Base-by-base conservation (phyloP, 148 eudicot species). In the Gaultheria prostrata region DNA sequence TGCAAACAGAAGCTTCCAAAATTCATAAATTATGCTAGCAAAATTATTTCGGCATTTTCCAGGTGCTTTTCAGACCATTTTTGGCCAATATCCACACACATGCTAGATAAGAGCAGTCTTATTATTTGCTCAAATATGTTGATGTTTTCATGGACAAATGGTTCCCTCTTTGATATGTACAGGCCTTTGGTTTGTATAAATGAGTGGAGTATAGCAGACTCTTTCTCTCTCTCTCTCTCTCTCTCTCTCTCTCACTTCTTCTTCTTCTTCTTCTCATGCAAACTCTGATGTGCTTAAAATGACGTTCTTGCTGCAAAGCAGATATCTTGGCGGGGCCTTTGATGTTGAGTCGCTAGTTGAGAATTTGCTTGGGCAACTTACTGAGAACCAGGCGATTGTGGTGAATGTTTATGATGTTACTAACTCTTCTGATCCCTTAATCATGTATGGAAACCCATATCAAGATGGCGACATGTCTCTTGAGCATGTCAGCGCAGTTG, bases 291-390 rank as follows among this genome's bases (percentile, higher is more conserved):
- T 69, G 70, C 48, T 48, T 32, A n/a, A 72, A 50, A 30, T 82
- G 76, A 12, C 3, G 10, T 26, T 74, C n/a, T 35, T 73, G 24
- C 35, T 33, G 80, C 84, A 39, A 61, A 49, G 77, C 84, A 93
- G 95, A 79, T 93, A 91, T 79, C 88, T 93, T 83, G 95, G 95
- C 39, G 95, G 95, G 78, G 89, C 94, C 72, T 93, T 93, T 87
- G 95, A 93, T 87, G 94, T 93, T 67, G 95, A 93, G 86, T 93
- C 91, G 14, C 92, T 93, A 59, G 93, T 93, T 18, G 94, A 93
- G 85, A 91, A 91, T 77, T 89, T 93, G 69, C 91, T 93, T 8
- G 92, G 92, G 46, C 95, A 93, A 88, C 95, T 93, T 81, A 91
- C 93, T 74, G 93, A 87, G 32, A 91, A 89, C 83, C 91, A 93